These are phyloP conservation scores for Peziza echinospora DNA, from an alignment of 495 filamentous ascomycete genomes.

Conservation along the genomic window DNA sequence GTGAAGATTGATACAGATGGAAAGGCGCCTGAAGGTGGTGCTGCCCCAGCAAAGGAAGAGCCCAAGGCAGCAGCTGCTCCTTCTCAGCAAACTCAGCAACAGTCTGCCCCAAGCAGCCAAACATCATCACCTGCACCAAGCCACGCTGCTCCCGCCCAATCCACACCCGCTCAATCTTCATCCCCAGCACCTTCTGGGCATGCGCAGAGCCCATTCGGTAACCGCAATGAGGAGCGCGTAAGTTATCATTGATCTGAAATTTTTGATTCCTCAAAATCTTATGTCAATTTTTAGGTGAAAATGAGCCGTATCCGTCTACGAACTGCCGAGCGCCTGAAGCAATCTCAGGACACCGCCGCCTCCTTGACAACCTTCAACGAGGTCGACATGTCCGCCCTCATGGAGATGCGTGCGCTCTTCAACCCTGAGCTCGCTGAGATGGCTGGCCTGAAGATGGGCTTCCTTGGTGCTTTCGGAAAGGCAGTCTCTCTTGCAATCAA, in stretches of 20 bases:
- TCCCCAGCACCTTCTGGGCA: constrained; percentile 11
- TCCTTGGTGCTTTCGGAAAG: constrained; percentile 93
- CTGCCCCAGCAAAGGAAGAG: constrained; percentile 28
- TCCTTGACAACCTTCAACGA: constrained; percentile 98
- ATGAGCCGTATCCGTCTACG: constrained; percentile 99
- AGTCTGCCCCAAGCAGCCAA: constrained; percentile 25
- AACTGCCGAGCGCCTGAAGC: constrained; percentile 93
- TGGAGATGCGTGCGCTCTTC: constrained; percentile 92
- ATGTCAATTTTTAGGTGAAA: constrained; percentile 44
- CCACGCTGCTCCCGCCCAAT: constrained; percentile 21
- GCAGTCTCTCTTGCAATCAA: constrained; percentile 84
- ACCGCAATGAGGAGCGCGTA: constrained; percentile 75
- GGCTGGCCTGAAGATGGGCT: constrained; percentile 90
- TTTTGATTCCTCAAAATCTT: neutral
- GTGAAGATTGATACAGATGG: constrained; percentile 63
- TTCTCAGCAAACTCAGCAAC: constrained; percentile 19
- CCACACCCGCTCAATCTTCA: constrained; percentile 20
- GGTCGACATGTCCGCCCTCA: constrained; percentile 94
- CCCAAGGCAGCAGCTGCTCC: constrained; percentile 35
- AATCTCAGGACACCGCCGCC: constrained; percentile 95
- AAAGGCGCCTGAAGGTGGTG: constrained; percentile 30
- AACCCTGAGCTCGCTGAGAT: constrained; percentile 92
- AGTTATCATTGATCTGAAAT: constrained; percentile 17
- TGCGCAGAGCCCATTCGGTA: constrained; percentile 31
- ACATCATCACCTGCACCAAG: neutral